Evolutionary conservation across 331 rosid genomes (phyloP), one percentile per base, ranked within the genome.

Genomic region (Malus hybrid): DNA sequence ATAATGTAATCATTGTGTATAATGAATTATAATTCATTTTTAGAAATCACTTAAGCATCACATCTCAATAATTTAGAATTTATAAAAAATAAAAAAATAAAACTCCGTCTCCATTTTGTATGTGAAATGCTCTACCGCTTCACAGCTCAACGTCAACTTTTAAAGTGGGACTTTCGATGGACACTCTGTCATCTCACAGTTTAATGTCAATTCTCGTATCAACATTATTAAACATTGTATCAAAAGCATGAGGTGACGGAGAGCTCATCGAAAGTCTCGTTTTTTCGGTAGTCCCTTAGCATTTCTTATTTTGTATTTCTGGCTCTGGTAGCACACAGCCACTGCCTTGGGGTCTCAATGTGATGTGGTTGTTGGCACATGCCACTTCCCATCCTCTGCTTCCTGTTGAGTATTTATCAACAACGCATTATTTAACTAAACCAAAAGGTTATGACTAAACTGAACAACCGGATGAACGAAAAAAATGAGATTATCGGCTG

Each of bases 321-420:
- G 81, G 91, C 74, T 85, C 97, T 86, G 68, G 87, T 82, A 64
- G 86, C 95, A 63, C 98, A 93, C 82, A 93, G 52, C 98, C 98
- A 91, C 79, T 79, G 88, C 87, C 90, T 87, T 44, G 90, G 93
- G 75, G 87, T 80, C 70, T 88, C 94, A 55, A 83, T 78, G 84
- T 91, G 90, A 20, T 2, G 91, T 79, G 67, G 78, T 78, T 5
- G 89, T 81, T 68, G 98, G 98, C 75, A 91, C 88, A 28, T 88
- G 97, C 96, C 97, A 91, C 33, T 84, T 68, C 75, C 96, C 97
- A 46, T 85, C 79, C 80, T 86, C 90, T 7, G 93, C 90, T 68
- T 93, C 98, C 98, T 89, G 86, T 79, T 71, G 71, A 32, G 52
- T 42, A 71, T 79, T 60, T 68, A 16, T 73, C 75, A 72, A 52